phyloP scores from a whole-genome alignment of 179 eudicot species.

The Sideroxylon spinosum region DNA sequence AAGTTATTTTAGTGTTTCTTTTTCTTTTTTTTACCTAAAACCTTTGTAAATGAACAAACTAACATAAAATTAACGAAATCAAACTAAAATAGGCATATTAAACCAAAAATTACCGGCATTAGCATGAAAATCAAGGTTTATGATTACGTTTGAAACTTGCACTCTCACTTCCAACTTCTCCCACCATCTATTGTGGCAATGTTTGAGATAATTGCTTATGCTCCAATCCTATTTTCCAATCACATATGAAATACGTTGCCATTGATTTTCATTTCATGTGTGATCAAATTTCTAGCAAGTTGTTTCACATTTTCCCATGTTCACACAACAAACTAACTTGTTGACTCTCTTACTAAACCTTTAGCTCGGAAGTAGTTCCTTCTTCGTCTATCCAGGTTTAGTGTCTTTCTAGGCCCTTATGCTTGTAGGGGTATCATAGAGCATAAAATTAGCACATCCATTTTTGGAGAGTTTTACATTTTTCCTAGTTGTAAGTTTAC shows the following conservation, averaged over 20 bases:
- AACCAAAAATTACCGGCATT: too few relatives aligned
- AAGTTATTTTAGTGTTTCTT: too few relatives aligned
- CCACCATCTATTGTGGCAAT: conserved; percentile 10
- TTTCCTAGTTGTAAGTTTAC: too few relatives aligned
- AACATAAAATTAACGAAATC: too few relatives aligned
- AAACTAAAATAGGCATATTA: too few relatives aligned
- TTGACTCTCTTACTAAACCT: conserved; percentile 1
- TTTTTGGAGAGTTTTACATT: too few relatives aligned
- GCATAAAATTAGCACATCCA: too few relatives aligned
- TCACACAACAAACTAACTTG: not conserved
- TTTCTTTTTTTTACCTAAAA: too few relatives aligned
- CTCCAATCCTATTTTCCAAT: conserved; percentile 6
- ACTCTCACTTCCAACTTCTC: not conserved
- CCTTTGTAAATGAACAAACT: too few relatives aligned
- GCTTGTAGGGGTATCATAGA: conserved; percentile 3
- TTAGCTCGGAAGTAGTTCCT: not conserved
- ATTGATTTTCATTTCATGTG: conserved; percentile 17
- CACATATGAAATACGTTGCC: conserved; percentile 15
- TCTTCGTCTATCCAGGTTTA: not conserved
- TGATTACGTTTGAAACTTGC: too few relatives aligned
- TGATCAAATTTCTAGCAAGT: not conserved
- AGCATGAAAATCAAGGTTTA: too few relatives aligned
- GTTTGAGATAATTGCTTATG: not conserved
- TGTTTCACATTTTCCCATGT: not conserved
- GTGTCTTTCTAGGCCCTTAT: not conserved